Evolutionary conservation across 2,329 filamentous ascomycete genomes (phyloP).

Genomic region (Pestalotiopsis sp.): DNA sequence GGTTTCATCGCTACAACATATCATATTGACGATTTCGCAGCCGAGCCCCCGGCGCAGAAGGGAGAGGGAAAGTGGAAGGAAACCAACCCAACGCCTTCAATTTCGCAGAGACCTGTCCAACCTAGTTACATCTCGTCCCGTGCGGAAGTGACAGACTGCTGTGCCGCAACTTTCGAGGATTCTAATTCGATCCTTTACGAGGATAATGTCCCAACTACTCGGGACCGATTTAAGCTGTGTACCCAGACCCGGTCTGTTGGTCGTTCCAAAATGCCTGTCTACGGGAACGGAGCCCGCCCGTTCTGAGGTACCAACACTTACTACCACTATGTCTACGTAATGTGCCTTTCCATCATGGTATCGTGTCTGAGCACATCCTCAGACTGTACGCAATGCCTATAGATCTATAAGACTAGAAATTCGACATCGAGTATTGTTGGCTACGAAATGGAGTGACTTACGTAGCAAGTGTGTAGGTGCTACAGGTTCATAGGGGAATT

Average conservation of each 20-base stretch:
- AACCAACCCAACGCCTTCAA: not conserved
- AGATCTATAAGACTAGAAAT: too few species aligned
- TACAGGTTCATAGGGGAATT: too few species aligned
- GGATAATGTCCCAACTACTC: not conserved
- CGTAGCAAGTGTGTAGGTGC: too few species aligned
- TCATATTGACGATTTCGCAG: not conserved
- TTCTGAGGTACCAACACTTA: too few species aligned
- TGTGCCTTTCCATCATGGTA: too few species aligned
- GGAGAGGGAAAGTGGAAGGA: too few species aligned
- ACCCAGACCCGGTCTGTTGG: not conserved
- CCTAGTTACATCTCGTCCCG: not conserved
- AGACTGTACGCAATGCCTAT: too few species aligned
- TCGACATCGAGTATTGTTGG: too few species aligned
- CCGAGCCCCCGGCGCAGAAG: not conserved
- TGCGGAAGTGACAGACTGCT: not conserved
- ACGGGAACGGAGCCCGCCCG: too few species aligned
- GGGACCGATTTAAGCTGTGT: not conserved
- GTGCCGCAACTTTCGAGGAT: not conserved
- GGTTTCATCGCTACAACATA: not conserved
- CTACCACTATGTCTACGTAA: too few species aligned
- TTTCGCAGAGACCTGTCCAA: not conserved
- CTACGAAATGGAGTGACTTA: too few species aligned
- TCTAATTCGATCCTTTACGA: conserved; percentile 10
- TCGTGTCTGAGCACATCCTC: too few species aligned
- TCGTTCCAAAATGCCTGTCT: not conserved